Evolutionary conservation across 768 basidiomycete genomes (phyloP).

Genomic region (Amanita fuliginea): DNA sequence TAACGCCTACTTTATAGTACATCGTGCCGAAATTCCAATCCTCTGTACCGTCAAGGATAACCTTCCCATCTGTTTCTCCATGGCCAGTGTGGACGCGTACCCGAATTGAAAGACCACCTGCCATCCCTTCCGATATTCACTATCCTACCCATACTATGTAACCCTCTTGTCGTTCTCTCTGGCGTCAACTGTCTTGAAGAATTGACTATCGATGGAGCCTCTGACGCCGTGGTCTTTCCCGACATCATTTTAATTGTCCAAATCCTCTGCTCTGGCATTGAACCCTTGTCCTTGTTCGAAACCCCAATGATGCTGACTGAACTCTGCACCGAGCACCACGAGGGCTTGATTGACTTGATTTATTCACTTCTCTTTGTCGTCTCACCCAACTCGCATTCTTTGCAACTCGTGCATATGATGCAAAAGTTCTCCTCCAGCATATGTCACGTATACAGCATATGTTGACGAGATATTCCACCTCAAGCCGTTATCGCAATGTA

Average conservation of each 20-base stretch:
- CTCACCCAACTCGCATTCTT: neutral
- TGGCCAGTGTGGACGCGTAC: neutral
- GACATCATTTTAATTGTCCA: neutral
- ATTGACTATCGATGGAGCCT: neutral
- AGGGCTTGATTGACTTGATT: neutral
- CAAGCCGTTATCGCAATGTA: neutral
- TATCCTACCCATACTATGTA: too few relatives aligned
- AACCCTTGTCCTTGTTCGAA: neutral
- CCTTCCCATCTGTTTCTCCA: neutral
- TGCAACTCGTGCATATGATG: neutral
- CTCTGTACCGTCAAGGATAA: neutral
- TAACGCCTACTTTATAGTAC: neutral
- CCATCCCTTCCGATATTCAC: neutral
- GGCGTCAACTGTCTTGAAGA: neutral
- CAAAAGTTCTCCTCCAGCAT: neutral
- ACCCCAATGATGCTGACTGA: neutral
- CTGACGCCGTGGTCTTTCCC: too few relatives aligned
- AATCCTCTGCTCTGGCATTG: neutral
- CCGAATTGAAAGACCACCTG: neutral
- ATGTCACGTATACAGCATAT: neutral
- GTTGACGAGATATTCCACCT: neutral
- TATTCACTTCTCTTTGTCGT: too few relatives aligned
- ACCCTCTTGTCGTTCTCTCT: neutral
- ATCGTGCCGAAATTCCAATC: neutral
- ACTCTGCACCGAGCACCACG: neutral